These are phyloP conservation scores for Sideroxylon spinosum DNA, from an alignment of 179 eudicot genomes.

Conservation along the genomic window DNA sequence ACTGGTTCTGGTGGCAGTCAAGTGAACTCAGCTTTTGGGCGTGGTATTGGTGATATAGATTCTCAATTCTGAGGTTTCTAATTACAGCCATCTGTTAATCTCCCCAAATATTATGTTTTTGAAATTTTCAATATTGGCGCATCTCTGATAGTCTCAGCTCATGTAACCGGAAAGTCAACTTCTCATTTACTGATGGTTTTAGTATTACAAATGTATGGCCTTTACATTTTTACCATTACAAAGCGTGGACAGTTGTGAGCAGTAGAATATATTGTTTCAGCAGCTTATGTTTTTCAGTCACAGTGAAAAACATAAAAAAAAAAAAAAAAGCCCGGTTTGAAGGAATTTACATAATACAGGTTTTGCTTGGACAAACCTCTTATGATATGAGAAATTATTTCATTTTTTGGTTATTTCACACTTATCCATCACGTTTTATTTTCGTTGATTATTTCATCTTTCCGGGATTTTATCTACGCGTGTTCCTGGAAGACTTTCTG, in stretches of 20 bases:
- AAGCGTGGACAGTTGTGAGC: not conserved
- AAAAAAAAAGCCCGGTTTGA: no score
- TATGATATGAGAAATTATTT: no score
- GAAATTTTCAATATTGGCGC: not conserved
- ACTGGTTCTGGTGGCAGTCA: constrained; percentile 30
- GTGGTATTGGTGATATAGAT: constrained; percentile 4
- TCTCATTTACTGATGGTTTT: not conserved
- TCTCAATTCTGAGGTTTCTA: not conserved
- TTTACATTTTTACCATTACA: not conserved
- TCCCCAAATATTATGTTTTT: not conserved
- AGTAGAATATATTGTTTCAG: not conserved
- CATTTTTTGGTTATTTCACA: no score
- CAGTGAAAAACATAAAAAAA: no score
- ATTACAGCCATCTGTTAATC: not conserved
- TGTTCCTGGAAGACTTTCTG: no score
- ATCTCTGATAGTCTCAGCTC: not conserved
- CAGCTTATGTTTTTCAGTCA: not conserved
- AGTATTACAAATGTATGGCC: not conserved
- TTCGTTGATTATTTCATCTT: no score
- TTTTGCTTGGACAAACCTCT: no score
- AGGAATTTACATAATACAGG: no score
- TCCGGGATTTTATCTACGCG: no score
- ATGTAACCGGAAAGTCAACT: no score
- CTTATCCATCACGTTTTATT: no score
- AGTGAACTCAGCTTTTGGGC: constrained; percentile 26